These are phyloP conservation scores for Amorphotheca resinae DNA, from an alignment of 495 filamentous ascomycete species.

Conservation along the genomic window DNA sequence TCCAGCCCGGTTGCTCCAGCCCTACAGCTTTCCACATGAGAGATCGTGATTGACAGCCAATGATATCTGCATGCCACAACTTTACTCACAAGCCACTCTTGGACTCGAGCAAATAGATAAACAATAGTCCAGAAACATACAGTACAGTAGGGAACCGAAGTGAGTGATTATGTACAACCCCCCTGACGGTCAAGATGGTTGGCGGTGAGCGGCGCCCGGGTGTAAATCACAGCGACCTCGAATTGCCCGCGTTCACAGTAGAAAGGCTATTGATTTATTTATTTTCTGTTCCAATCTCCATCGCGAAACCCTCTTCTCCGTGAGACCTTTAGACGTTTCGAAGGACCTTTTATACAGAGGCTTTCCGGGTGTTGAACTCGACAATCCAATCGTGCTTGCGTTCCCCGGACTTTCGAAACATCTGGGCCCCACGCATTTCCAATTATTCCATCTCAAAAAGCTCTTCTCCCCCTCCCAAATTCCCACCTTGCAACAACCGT, in stretches of 20 bases:
- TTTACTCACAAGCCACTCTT: background rate
- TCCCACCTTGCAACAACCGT: too few species aligned
- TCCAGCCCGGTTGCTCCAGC: background rate
- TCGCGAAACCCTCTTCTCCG: background rate
- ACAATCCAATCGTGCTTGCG: slow-evolving; percentile 10
- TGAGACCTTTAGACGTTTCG: background rate
- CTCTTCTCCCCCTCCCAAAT: too few species aligned
- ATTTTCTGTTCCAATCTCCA: background rate
- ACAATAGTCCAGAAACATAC: too few species aligned
- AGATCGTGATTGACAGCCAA: background rate
- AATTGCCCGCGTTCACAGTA: too few species aligned
- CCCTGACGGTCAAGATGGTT: slow-evolving; percentile 3
- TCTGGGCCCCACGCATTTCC: too few species aligned
- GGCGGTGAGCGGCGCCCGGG: background rate
- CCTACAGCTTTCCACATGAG: background rate
- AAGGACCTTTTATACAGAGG: background rate
- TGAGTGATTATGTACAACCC: too few species aligned
- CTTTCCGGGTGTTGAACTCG: too few species aligned
- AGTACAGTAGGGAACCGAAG: too few species aligned
- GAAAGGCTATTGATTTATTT: background rate
- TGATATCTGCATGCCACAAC: background rate
- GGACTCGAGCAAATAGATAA: too few species aligned
- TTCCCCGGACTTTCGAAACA: slow-evolving; percentile 18
- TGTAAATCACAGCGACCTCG: too few species aligned
- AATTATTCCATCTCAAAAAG: too few species aligned